Base-by-base conservation (phyloP, 768 basidiomycete species). In the Phanerochaete sordida region DNA sequence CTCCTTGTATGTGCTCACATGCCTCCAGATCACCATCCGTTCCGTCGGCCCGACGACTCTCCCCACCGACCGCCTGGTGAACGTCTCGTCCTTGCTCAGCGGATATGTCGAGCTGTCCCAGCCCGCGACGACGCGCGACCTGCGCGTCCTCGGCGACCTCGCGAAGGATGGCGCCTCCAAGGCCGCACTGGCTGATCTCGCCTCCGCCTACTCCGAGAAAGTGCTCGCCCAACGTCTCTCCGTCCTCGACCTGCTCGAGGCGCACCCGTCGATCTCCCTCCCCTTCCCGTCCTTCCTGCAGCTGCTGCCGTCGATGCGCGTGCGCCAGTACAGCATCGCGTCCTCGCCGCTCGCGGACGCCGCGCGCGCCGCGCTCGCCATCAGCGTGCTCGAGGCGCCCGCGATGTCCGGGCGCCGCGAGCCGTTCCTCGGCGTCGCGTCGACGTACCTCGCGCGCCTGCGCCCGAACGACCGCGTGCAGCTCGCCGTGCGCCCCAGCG, bases 251-350 rank as follows among this genome's bases (percentile, higher is more conserved):
- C 71, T 81, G 39, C 68, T 81, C 30, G 78, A 79, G 56, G 65
- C 56, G 24, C 65, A 76, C 64, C 64, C 70, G 1, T 65, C 72
- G 53, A 72, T 82, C 59, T 60, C 72, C 15, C 62, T 80, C n/a
- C 63, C 76, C 12, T 68, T 81, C n/a, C 65, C 67, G 16, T 63
- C 69, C 2, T 80, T 78, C 72, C 64, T 82, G 24, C 67, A 66
- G 12, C 69, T 78, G 65, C 72, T 82, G 5, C 80, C 78, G 8
- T 66, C 77, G 16, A 81, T 82, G 76, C 77, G 79, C 52, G 70
- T 80, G 50, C 70, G 80, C 8, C 79, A 82, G 65, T 81, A 82
- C 69, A 81, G 79, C n/a, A 81, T 81, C 63, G 81, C 81, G 2
- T 80, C 79, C 1, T 81, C 79, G 1, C 79, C 80, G 4, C 69